These are phyloP conservation scores for Agastache rugosa DNA, from an alignment of 257 asterid genomes.

Conservation along the genomic window DNA sequence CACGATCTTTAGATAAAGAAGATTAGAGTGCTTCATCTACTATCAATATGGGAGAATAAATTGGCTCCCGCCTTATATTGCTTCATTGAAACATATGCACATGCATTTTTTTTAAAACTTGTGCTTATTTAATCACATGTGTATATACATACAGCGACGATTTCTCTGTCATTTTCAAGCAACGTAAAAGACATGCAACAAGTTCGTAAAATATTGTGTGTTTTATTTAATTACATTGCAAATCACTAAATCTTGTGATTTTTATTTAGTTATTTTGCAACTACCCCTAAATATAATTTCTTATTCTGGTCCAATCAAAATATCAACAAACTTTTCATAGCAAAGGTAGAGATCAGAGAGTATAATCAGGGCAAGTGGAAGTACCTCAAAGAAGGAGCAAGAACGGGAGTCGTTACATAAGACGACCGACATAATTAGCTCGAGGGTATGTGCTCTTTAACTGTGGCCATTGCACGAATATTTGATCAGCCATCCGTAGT, in stretches of 20 bases:
- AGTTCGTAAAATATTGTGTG: too few species aligned
- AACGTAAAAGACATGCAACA: too few species aligned
- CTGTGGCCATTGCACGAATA: slow-evolving; percentile 96
- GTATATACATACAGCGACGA: too few species aligned
- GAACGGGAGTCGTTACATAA: slow-evolving; percentile 56
- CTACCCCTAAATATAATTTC: neutral
- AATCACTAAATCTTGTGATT: too few species aligned
- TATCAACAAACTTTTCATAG: neutral
- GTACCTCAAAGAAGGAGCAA: slow-evolving; percentile 33
- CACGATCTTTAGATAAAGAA: too few species aligned
- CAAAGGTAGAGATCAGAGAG: neutral
- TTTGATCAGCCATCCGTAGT: slow-evolving; percentile 78
- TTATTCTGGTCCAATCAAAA: neutral
- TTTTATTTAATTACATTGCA: too few species aligned
- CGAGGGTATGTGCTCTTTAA: slow-evolving; percentile 75
- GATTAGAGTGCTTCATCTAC: neutral
- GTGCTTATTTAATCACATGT: neutral
- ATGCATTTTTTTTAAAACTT: neutral
- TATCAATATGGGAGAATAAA: neutral
- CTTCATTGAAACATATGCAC: neutral
- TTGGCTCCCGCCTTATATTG: neutral
- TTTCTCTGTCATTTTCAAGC: too few species aligned
- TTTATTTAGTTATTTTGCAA: neutral
- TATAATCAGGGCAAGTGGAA: slow-evolving; percentile 2
- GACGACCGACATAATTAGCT: slow-evolving; percentile 82